Evolutionary conservation across 2,329 filamentous ascomycete species (phyloP).

Genomic region (Pseudogymnoascus pannorum): DNA sequence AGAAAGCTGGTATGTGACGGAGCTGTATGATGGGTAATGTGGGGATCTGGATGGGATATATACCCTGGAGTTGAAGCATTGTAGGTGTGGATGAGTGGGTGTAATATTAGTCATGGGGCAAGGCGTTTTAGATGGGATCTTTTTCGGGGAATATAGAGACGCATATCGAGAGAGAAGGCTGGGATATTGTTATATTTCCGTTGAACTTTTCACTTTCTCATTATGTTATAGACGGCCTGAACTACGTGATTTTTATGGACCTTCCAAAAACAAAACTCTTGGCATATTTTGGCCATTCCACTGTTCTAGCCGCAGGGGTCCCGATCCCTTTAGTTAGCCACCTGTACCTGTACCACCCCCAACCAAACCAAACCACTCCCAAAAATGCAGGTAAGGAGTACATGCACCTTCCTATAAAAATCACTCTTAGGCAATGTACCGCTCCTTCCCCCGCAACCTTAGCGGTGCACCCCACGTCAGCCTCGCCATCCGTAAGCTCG

Average conservation of each 20-base stretch:
- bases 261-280: not conserved
- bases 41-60: not conserved
- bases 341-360: not conserved
- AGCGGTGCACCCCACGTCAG: slow-evolving; percentile 1
- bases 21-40: not conserved
- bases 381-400: slow-evolving; percentile 2
- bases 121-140: not conserved
- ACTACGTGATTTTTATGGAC: not conserved
- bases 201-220: not conserved
- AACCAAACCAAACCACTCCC: not conserved
- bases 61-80: slow-evolving; percentile 5
- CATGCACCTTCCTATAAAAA: slow-evolving; percentile 3
- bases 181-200: not conserved
- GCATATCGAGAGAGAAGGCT: not conserved
- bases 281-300: not conserved
- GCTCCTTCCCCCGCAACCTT: not conserved
- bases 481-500: not conserved
- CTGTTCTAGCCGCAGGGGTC: not conserved
- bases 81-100: not conserved
- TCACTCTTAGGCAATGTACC: not conserved
- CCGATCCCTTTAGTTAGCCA: not conserved
- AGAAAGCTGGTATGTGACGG: not conserved
- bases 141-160: not conserved
- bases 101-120: slow-evolving; percentile 1
- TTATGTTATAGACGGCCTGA: not conserved